phyloP scores from a whole-genome alignment of 345 rosid genomes.

The Toxicodendron radicans region DNA sequence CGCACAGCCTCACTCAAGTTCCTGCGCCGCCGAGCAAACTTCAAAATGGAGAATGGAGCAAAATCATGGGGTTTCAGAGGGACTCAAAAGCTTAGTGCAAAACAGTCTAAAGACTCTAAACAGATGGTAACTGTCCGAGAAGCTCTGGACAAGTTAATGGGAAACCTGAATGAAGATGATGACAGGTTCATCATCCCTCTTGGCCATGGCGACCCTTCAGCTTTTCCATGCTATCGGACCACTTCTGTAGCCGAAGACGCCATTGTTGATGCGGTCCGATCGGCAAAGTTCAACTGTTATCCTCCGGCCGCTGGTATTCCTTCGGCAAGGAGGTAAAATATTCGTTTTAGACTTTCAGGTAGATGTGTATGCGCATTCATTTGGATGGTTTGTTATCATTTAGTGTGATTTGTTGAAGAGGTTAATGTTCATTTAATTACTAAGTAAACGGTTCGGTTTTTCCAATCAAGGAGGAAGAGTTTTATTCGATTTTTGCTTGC shows the following conservation, averaged over 20 bases:
- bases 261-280: slow-evolving; percentile 38
- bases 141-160: slow-evolving; percentile 15
- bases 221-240: slow-evolving; percentile 40
- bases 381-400: too few relatives aligned
- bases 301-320: slow-evolving; percentile 39
- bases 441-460: too few relatives aligned
- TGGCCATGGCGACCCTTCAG: slow-evolving; percentile 58
- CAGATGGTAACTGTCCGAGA: slow-evolving; percentile 17
- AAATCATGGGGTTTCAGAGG: slow-evolving; percentile 25
- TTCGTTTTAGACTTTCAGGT: too few relatives aligned
- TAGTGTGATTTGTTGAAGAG: too few relatives aligned
- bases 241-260: slow-evolving; percentile 46
- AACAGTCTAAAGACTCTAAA: not conserved
- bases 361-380: too few relatives aligned
- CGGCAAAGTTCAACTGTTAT: slow-evolving; percentile 46
- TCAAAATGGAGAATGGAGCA: slow-evolving; percentile 17
- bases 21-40: not conserved
- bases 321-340: slow-evolving; percentile 24
- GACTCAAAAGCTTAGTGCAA: not conserved
- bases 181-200: slow-evolving; percentile 35
- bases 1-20: too few relatives aligned
- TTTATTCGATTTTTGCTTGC: not conserved
- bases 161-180: slow-evolving; percentile 33
- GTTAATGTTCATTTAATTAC: too few relatives aligned
- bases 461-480: slow-evolving; percentile 1